Evolutionary conservation across 23 red algal genomes (phyloP).

Genomic region (Agarophyton chilense): DNA sequence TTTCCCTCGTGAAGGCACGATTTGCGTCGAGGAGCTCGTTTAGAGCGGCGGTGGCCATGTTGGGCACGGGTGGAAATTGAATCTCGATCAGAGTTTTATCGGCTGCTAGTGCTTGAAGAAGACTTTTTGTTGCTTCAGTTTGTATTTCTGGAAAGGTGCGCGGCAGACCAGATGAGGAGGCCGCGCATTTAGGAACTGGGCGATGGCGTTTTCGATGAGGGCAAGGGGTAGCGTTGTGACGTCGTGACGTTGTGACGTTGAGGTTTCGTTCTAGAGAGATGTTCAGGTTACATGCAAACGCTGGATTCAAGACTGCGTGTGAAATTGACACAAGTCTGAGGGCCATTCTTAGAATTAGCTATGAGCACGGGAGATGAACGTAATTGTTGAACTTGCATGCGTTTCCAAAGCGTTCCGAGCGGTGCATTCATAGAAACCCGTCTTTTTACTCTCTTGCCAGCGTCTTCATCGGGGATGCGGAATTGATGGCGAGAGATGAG

Average conservation of each 20-base stretch:
- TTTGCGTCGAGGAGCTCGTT: slow-evolving; percentile 93
- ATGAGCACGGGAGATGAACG: too few species aligned
- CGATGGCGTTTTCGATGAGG: background rate
- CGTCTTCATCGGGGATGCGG: too few species aligned
- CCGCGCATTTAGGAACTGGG: background rate
- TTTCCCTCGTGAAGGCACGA: slow-evolving; percentile 58
- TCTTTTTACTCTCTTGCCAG: too few species aligned
- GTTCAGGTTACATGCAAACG: background rate
- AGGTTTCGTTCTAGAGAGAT: background rate
- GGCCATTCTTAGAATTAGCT: too few species aligned
- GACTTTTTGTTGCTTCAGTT: slow-evolving; percentile 31
- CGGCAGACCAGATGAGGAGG: slow-evolving; percentile 2
- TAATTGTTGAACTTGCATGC: too few species aligned
- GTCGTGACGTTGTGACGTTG: too few species aligned
- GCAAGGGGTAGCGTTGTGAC: background rate
- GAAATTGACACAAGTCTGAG: too few species aligned
- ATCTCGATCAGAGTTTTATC: slow-evolving; percentile 70
- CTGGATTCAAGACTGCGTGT: too few species aligned
- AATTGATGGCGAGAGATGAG: too few species aligned
- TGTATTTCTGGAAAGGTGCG: slow-evolving; percentile 43
- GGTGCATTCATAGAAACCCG: too few species aligned
- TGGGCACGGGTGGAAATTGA: slow-evolving; percentile 79
- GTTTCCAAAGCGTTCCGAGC: too few species aligned
- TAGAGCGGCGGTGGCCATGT: slow-evolving; percentile 86
- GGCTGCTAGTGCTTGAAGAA: slow-evolving; percentile 36